phyloP scores from a whole-genome alignment of 139 green algal genomes.

The Axilococcus clingmanii region DNA sequence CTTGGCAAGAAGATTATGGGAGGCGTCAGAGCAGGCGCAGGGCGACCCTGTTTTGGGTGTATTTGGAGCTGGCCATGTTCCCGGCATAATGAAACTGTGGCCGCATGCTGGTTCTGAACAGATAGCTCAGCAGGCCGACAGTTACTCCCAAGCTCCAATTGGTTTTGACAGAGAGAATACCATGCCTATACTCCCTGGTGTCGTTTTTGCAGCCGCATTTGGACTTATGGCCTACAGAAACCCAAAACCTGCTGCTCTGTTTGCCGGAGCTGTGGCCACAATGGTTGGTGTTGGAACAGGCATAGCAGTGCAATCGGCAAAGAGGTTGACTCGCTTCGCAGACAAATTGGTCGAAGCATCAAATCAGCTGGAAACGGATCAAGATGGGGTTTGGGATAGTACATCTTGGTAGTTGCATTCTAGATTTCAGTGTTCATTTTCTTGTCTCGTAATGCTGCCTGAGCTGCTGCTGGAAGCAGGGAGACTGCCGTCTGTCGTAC shows the following conservation, averaged over 20 bases:
- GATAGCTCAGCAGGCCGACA: not conserved
- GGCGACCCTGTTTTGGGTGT: slow-evolving; percentile 29
- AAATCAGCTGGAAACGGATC: not conserved
- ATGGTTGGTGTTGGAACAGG: slow-evolving; percentile 7
- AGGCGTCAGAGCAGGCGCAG: slow-evolving; percentile 11
- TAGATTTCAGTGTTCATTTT: not conserved
- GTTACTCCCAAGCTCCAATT: not conserved
- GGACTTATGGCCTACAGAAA: slow-evolving; percentile 13
- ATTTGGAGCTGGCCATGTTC: slow-evolving; percentile 31
- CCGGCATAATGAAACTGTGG: slow-evolving; percentile 6
- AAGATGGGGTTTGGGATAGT: not conserved
- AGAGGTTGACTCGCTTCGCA: slow-evolving; percentile 7
- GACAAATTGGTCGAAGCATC: slow-evolving; percentile 2
- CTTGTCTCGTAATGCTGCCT: not conserved
- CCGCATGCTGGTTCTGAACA: not conserved
- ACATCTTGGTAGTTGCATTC: not conserved
- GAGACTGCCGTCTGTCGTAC: slow-evolving; percentile 14
- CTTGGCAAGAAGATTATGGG: slow-evolving; percentile 32
- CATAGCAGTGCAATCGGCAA: slow-evolving; percentile 8
- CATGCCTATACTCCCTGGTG: not conserved
- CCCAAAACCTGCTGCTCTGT: slow-evolving; percentile 6
- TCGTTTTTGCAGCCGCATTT: not conserved
- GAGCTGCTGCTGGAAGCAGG: slow-evolving; percentile 28
- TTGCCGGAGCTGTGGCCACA: slow-evolving; percentile 7
- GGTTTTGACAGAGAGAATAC: too few relatives aligned